Evolutionary conservation across 106 monocot species (phyloP).

Genomic region (Acorus calamus): DNA sequence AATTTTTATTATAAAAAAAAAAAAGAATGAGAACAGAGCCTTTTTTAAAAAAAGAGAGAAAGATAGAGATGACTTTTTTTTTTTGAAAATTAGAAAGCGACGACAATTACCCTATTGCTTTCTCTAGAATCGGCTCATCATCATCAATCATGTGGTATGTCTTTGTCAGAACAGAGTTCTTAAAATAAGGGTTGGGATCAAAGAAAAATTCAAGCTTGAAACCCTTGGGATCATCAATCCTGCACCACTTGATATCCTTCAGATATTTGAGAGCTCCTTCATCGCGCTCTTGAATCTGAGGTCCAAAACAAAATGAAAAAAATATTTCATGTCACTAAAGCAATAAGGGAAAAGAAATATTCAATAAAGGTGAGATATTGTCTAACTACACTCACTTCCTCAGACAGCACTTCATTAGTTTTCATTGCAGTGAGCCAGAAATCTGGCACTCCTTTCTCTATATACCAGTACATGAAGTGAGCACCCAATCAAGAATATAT

Average conservation of each 20-base stretch:
- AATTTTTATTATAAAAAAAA: background rate
- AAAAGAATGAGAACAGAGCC: background rate
- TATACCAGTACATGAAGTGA: too few species aligned
- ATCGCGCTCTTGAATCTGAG: slow-evolving; percentile 24
- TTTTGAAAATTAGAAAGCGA: too few species aligned
- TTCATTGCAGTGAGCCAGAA: slow-evolving; percentile 29
- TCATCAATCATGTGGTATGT: slow-evolving; percentile 25
- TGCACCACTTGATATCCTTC: slow-evolving; percentile 25
- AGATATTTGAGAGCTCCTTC: slow-evolving; percentile 17
- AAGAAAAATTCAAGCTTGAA: slow-evolving; percentile 25
- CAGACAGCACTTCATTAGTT: slow-evolving; percentile 21
- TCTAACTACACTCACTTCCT: slow-evolving; percentile 13
- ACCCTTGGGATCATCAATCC: slow-evolving; percentile 23
- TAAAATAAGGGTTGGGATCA: slow-evolving; percentile 22
- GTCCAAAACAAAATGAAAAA: background rate
- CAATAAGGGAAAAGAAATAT: too few species aligned
- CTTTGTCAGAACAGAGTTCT: slow-evolving; percentile 19
- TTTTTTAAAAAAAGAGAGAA: too few species aligned
- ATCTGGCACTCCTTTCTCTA: slow-evolving; percentile 20
- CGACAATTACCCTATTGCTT: slow-evolving; percentile 19
- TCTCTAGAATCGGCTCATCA: slow-evolving; percentile 23
- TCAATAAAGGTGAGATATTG: too few species aligned
- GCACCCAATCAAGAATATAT: too few species aligned
- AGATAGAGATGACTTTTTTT: too few species aligned
- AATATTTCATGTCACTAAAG: background rate